Evolutionary conservation across 768 basidiomycete genomes (phyloP).

Genomic region (Termitomyces sp.): DNA sequence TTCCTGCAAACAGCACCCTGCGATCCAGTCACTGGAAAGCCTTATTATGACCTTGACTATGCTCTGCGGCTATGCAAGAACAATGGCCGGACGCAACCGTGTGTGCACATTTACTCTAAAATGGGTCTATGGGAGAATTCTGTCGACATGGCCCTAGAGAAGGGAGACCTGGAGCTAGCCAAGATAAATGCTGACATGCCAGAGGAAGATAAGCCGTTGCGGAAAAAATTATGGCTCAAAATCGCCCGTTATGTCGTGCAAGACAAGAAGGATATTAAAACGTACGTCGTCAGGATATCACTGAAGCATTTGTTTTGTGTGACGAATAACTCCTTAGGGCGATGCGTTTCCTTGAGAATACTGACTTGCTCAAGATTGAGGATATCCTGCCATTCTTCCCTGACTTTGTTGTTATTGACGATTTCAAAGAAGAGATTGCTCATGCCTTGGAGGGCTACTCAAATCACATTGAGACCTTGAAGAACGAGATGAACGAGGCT

Average conservation of each 20-base stretch:
- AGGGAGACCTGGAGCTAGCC: conserved; percentile 93
- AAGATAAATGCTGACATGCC: conserved; percentile 95
- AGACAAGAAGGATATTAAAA: conserved; percentile 97
- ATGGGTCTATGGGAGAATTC: conserved; percentile 97
- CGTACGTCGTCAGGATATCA: conserved; percentile 53
- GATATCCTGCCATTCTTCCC: conserved; percentile 99
- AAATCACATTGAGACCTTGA: conserved; percentile 84
- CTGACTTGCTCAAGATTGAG: conserved; percentile 94
- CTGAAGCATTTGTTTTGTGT: conserved; percentile 3
- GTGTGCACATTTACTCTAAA: conserved; percentile 95
- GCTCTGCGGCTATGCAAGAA: conserved; percentile 90
- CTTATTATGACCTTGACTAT: conserved; percentile 97
- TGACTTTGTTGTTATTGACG: conserved; percentile 98
- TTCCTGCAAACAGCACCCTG: conserved; percentile 83
- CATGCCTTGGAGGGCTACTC: conserved; percentile 94
- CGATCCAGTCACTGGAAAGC: conserved; percentile 79
- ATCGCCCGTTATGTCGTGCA: conserved; percentile 98
- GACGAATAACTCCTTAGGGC: conserved; percentile 52
- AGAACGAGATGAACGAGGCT: conserved; percentile 95
- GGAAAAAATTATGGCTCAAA: conserved; percentile 97
- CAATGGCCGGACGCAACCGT: conserved; percentile 77
- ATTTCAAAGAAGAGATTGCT: conserved; percentile 99
- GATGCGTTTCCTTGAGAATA: conserved; percentile 95
- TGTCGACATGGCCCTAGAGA: conserved; percentile 91
- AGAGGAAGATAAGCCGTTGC: conserved; percentile 79